phyloP scores from a whole-genome alignment of 2,329 filamentous ascomycete species.

The Fusarium hostae region DNA sequence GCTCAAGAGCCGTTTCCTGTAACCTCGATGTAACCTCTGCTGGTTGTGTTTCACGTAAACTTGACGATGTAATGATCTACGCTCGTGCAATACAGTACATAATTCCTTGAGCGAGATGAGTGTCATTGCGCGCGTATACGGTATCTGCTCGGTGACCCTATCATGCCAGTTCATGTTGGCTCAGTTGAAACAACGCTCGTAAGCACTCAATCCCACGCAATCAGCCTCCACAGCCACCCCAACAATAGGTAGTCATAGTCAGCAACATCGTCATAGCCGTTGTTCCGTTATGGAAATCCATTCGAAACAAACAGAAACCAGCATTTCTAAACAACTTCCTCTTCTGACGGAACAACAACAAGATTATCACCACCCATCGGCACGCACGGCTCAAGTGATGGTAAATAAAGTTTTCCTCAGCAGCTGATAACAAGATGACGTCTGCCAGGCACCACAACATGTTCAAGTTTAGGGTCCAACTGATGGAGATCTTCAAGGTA shows the following conservation, averaged over 20 bases:
- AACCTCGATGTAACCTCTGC: constrained; percentile 27
- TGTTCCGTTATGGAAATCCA: constrained; percentile 25
- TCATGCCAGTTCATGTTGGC: constrained; percentile 6
- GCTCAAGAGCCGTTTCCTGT: constrained; percentile 42
- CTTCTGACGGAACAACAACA: not conserved
- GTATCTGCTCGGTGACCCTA: not conserved
- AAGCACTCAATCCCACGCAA: constrained; percentile 42
- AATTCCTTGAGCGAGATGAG: constrained; percentile 8
- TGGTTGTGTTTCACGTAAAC: constrained; percentile 26
- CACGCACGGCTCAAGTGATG: constrained; percentile 20
- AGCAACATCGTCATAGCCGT: constrained; percentile 10
- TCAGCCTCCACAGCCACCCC: constrained; percentile 19
- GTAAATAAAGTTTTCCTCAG: constrained; percentile 21
- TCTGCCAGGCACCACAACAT: constrained; percentile 29
- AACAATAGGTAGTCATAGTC: not conserved
- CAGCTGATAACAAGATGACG: constrained; percentile 32
- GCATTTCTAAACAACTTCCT: not conserved
- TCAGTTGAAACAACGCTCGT: constrained; percentile 32
- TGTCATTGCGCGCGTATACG: constrained; percentile 1
- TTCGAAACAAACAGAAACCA: not conserved
- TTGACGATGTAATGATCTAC: constrained; percentile 14
- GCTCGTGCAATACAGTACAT: not conserved
- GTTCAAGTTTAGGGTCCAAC: constrained; percentile 37
- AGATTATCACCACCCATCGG: constrained; percentile 8
- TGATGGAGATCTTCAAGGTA: constrained; percentile 37